Evolutionary conservation across 352 stramenopile species (phyloP), one percentile per base, ranked within the genome.

Genomic region (Pythium dissotocum): DNA sequence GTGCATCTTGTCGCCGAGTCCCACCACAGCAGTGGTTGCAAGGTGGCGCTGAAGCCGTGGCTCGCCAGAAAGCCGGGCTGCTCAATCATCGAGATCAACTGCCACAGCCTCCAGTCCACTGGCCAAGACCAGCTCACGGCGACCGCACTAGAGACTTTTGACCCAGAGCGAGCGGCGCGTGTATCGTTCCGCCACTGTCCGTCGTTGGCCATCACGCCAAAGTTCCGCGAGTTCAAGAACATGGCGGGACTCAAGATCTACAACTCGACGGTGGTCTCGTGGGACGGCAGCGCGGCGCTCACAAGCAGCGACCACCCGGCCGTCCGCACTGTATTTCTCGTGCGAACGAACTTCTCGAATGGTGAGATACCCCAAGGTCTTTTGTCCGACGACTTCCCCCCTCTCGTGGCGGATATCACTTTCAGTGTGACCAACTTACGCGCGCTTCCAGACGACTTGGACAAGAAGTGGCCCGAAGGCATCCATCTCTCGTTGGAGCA

Each of bases 161-260:
- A 70, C 28, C 55, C 63, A 0, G 16, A 46, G n/a, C 62, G 24
- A 1, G 33, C 54, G 7, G 44, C 63, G 16, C 46, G 56, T 16
- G 28, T 72, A 4, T 46, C 67, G 21, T 52, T 68, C n/a, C 60
- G 65, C 24, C 65, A 72, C 32, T 72, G 65, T 26, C 28, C 65
- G 1, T 2, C 30, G 6, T 44, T 68, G 6, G 16, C 30, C 1
- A 24, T 72, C 2, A 38, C 65, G 0, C 13, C 65, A 6, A 49
- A 32, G 8, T 14, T 72, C 0, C 12, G 3, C 8, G 7, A 51
- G 42, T 64, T 44, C 36, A 4, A 36, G 24, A 9, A 30, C 5
- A 60, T 68, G 7, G 12, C 55, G 4, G 54, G 59, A 0, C n/a
- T 72, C 6, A 61, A 72, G 33, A 24, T 72, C 16, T 67, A 68